These are phyloP conservation scores for Rutidosis leptorrhynchoides DNA, from an alignment of 129 eudicot genomes.

Conservation along the genomic window DNA sequence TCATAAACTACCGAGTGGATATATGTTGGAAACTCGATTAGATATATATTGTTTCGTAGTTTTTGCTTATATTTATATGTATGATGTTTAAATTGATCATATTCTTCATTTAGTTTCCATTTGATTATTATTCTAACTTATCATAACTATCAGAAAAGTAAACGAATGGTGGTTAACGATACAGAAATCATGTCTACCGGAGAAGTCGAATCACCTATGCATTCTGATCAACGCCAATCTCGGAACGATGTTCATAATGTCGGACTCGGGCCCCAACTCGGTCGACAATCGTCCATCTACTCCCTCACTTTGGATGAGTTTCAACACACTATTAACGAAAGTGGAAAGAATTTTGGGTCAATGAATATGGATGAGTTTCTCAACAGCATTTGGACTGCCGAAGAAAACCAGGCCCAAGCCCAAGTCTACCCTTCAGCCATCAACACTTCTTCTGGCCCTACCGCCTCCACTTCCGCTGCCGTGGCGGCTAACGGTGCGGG, in stretches of 20 bases:
- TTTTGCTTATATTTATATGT: not conserved
- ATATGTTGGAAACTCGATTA: not conserved
- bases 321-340: slow-evolving; percentile 58
- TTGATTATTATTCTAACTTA: not conserved
- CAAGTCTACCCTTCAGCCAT: slow-evolving; percentile 27
- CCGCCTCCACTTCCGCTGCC: slow-evolving; percentile 10
- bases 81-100: not conserved
- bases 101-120: not conserved
- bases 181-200: slow-evolving; percentile 48
- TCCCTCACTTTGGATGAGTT: slow-evolving; percentile 84
- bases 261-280: slow-evolving; percentile 40
- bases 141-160: not conserved
- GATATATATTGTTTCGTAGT: not conserved
- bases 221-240: slow-evolving; percentile 36
- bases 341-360: slow-evolving; percentile 69
- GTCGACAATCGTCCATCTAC: slow-evolving; percentile 75
- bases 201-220: slow-evolving; percentile 51
- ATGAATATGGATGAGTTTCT: slow-evolving; percentile 94
- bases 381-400: slow-evolving; percentile 86
- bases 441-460: not conserved
- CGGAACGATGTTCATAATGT: slow-evolving; percentile 36
- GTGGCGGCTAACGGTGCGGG: too few species aligned
- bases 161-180: slow-evolving; percentile 49
- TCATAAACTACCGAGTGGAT: not conserved
- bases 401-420: slow-evolving; percentile 66